phyloP scores from a whole-genome alignment of 345 rosid genomes.

The Psidium friedrichsthalianum region DNA sequence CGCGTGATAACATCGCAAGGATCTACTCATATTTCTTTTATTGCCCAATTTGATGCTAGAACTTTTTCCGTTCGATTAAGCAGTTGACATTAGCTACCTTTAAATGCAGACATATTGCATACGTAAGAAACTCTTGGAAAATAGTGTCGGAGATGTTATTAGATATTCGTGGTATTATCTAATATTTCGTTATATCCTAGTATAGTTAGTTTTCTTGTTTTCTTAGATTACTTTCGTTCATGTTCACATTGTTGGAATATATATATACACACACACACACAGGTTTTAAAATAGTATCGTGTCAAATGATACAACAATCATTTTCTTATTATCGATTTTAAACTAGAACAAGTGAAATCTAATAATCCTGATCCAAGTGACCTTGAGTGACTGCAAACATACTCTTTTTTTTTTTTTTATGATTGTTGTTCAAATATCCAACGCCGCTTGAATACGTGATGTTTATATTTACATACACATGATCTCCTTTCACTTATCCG shows the following conservation, averaged over 20 bases:
- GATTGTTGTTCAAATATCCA: background rate
- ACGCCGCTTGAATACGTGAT: background rate
- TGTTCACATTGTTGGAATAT: background rate
- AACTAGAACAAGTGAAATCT: background rate
- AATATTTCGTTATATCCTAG: background rate
- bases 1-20: background rate
- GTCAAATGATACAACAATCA: background rate
- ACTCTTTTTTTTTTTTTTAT: too few relatives aligned
- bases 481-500: too few relatives aligned
- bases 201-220: background rate
- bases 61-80: background rate
- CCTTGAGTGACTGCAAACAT: background rate
- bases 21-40: background rate
- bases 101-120: background rate
- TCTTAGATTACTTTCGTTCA: background rate
- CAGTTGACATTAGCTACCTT: background rate
- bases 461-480: too few relatives aligned
- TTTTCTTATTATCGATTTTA: background rate
- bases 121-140: background rate
- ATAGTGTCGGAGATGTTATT: background rate
- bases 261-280: background rate
- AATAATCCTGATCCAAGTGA: background rate
- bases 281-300: background rate
- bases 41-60: background rate
- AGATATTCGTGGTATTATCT: background rate